A percentile compares a stretch with the other conserved stretches of the same genome.
Conservation (phyloP, 139 green algal genomes). For the Picochlorum costavermella region DNA sequence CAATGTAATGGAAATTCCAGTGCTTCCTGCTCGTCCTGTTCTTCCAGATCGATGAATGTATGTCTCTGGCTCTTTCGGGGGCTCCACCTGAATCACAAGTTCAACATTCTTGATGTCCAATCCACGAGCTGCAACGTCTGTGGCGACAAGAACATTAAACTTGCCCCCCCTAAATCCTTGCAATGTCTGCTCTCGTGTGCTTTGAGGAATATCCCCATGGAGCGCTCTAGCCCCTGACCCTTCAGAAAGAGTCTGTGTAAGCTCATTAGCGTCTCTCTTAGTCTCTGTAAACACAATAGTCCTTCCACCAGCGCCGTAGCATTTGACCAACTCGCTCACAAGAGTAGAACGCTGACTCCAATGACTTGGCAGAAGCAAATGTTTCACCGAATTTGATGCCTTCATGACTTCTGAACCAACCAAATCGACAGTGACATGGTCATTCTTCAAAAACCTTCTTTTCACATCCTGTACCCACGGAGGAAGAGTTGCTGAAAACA, state of each 20-base stretch:
- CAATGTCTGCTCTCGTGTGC: constrained; percentile 46
- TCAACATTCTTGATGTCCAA: constrained; percentile 96
- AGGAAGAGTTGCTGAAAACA: constrained; percentile 96
- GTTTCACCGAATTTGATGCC: constrained; percentile 71
- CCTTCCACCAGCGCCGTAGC: constrained; percentile 65
- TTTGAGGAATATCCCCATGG: constrained; percentile 91
- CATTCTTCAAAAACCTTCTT: constrained; percentile 65
- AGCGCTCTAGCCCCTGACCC: constrained; percentile 56
- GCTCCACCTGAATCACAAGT: constrained; percentile 83
- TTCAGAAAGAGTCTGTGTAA: constrained; percentile 55
- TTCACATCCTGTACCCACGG: constrained; percentile 89
- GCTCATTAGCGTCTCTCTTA: constrained; percentile 87
- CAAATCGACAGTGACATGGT: constrained; percentile 79
- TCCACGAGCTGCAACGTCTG: constrained; percentile 94
- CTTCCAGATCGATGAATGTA: constrained; percentile 87
- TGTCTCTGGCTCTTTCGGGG: constrained; percentile 81
- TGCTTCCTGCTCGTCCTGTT: constrained; percentile 76
- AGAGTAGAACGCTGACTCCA: constrained; percentile 63
- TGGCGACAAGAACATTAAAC: constrained; percentile 94
- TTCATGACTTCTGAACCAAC: constrained; percentile 86
- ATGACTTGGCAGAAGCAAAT: constrained; percentile 87
- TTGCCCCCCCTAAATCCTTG: constrained; percentile 34
- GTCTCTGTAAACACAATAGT: constrained; percentile 96
- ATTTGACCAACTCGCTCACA: constrained; percentile 70
- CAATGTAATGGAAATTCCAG: constrained; percentile 80